phyloP scores from a whole-genome alignment of 306 rosid genomes.

The Cucumis sativus region Cucumber_9930_V3 NC_026656.2:2645501-2646000 shows the following conservation, averaged over 20 bases:
- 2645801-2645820: conserved; percentile 6
- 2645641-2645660: conserved; percentile 6
- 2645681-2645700: background rate
- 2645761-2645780: conserved; percentile 13
- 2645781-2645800: conserved; percentile 12
- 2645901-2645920: background rate
- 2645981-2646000: no score
- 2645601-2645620: no score
- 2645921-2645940: conserved; percentile 1
- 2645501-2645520: no score
- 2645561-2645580: no score
- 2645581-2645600: no score
- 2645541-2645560: no score
- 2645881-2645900: conserved; percentile 19
- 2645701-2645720: conserved; percentile 28
- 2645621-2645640: no score
- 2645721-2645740: conserved; percentile 15
- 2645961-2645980: background rate
- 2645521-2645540: no score
- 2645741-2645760: background rate
- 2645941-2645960: background rate
- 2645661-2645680: conserved; percentile 13
- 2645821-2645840: conserved; percentile 9
- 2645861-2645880: conserved; percentile 19
- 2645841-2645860: background rate